Percentiles rank a stretch among this genome's conserved stretches.
Conservation (phyloP, 768 basidiomycete genomes). For the Mycena epipterygia region DNA sequence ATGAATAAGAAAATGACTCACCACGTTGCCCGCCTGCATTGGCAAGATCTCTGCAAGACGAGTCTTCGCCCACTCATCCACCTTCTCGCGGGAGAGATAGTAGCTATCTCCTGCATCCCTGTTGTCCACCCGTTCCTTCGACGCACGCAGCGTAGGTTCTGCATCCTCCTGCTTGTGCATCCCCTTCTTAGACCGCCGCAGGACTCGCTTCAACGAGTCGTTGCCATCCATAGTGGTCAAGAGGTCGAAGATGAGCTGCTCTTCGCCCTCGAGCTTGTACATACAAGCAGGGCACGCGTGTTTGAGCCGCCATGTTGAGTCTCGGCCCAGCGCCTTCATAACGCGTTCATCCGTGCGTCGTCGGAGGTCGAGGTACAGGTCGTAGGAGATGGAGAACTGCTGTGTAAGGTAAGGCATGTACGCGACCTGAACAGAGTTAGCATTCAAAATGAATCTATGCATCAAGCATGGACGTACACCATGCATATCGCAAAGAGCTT, state of each 20-base stretch:
- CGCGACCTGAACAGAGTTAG: no score
- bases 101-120: slow-evolving; percentile 16
- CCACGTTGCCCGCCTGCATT: not conserved
- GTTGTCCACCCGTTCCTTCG: slow-evolving; percentile 19
- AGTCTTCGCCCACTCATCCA: no score
- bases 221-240: slow-evolving; percentile 43
- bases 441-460: no score
- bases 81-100: no score
- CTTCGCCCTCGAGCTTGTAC: not conserved
- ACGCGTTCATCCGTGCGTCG: no score
- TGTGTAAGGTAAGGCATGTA: no score
- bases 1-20: not conserved
- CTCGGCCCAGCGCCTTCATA: not conserved
- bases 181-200: not conserved
- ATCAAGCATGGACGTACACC: no score
- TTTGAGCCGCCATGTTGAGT: no score
- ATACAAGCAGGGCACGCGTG: no score
- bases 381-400: no score
- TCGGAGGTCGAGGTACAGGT: no score
- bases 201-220: slow-evolving; percentile 38
- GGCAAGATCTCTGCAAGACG: not conserved
- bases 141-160: slow-evolving; percentile 12
- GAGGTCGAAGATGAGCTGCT: slow-evolving; percentile 21
- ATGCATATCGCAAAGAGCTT: no score
- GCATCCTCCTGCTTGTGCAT: not conserved